Evolutionary conservation across 2,329 filamentous ascomycete genomes (phyloP).

Genomic region (Rasamsonia emersonii): DNA sequence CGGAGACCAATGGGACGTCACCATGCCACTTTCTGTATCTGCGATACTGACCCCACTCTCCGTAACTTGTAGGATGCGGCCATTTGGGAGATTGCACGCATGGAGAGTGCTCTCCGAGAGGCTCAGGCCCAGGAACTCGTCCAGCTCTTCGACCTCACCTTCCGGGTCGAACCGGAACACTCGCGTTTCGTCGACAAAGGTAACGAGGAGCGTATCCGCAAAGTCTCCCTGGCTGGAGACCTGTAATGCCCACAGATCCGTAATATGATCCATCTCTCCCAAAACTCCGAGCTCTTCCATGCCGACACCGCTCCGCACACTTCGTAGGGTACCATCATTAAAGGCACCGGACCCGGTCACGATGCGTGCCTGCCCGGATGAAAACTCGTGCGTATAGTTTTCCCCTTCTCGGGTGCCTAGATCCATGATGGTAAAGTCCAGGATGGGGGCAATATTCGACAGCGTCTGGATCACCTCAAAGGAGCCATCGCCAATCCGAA

Average conservation of each 20-base stretch:
- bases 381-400: constrained; percentile 77
- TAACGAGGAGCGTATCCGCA: constrained; percentile 65
- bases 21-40: constrained; percentile 45
- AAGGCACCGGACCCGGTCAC: constrained; percentile 89
- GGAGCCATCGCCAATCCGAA: constrained; percentile 53
- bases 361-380: constrained; percentile 86
- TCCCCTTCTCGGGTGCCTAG: constrained; percentile 79
- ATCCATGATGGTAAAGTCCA: constrained; percentile 95
- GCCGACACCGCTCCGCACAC: constrained; percentile 86
- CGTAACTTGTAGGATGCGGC: constrained; percentile 68
- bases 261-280: constrained; percentile 66
- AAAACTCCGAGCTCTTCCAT: constrained; percentile 79
- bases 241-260: constrained; percentile 63
- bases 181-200: constrained; percentile 74
- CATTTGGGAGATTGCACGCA: constrained; percentile 55
- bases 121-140: constrained; percentile 61
- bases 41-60: constrained; percentile 53
- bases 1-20: constrained; percentile 39
- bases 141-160: constrained; percentile 78
- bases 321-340: constrained; percentile 78
- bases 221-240: constrained; percentile 35
- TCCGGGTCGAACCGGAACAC: constrained; percentile 66
- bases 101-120: constrained; percentile 66
- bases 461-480: constrained; percentile 66
- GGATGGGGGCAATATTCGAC: constrained; percentile 77